Percentiles rank a stretch among this genome's conserved stretches.
Conservation (phyloP, 1,284 basidiomycete genomes). For the Malassezia nana region DNA sequence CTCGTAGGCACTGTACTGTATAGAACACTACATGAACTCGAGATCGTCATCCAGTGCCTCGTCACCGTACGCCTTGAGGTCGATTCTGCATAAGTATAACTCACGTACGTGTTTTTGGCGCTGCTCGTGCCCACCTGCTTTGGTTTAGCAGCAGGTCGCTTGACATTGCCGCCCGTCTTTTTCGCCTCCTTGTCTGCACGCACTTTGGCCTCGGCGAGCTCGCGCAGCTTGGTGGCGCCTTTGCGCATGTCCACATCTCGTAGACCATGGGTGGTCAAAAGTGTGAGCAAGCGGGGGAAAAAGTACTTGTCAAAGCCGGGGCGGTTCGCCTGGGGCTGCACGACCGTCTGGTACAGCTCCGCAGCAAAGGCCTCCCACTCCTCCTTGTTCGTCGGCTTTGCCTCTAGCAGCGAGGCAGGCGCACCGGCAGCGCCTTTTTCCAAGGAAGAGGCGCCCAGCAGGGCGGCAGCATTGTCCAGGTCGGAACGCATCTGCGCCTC, state of each 20-base stretch:
- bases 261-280: constrained; percentile 22
- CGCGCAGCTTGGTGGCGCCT: constrained; percentile 29
- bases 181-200: constrained; percentile 42
- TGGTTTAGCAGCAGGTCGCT: constrained; percentile 21
- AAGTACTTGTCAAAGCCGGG: constrained; percentile 45
- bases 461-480: constrained; percentile 40
- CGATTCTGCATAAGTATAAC: constrained; percentile 20
- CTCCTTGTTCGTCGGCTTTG: constrained; percentile 35
- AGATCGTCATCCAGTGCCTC: constrained; percentile 46
- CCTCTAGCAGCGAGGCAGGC: constrained; percentile 12
- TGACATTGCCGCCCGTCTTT: constrained; percentile 25
- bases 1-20: constrained; percentile 10
- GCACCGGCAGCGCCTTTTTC: neutral
- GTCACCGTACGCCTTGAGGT: constrained; percentile 39
- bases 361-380: constrained; percentile 38
- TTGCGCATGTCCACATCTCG: constrained; percentile 44
- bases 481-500: constrained; percentile 42
- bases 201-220: constrained; percentile 40
- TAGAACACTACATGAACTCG: constrained; percentile 39
- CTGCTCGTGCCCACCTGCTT: constrained; percentile 38
- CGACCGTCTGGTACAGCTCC: constrained; percentile 24
- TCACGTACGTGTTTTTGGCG: constrained; percentile 35
- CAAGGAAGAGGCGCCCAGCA: constrained; percentile 35
- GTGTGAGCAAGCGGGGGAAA: constrained; percentile 26
- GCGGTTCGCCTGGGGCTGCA: constrained; percentile 30